Base-by-base conservation (phyloP, 2,329 filamentous ascomycete species). In the Fusarium incarnatum region DNA sequence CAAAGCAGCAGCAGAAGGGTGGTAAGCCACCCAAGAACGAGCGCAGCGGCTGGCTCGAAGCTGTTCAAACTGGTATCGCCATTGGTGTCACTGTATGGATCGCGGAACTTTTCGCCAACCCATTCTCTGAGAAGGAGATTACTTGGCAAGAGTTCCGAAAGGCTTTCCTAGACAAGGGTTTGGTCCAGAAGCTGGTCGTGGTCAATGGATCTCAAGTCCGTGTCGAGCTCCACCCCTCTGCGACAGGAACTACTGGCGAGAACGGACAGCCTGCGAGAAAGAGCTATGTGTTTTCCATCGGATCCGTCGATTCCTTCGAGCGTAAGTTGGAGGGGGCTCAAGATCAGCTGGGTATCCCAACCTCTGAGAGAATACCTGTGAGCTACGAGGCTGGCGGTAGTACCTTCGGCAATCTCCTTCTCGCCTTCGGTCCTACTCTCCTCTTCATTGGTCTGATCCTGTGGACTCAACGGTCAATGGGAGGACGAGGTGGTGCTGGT, bases 111-210 rank as follows among this genome's bases (percentile, higher is more conserved):
- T 72, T 82, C 54, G 77, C 77, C 72, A 81, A 81, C 68, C 71
- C 83, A 27, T 82, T 84, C 68, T 80, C 81, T 6, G 83, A 85
- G 69, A 81, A 82, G 76, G 95, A 99, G 78, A 98, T 99, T 63
- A 98, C 96, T 58, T 99, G 94, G 93, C 94, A 99, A 82, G 96
- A 99, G 82, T 93, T 99, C 82, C 87, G 93, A 68, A 94, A 89
- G 73, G 96, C 94, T 32, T 98, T 97, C 85, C 85, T 99, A 65
- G 94, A 98, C 82, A 98, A 97, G 85, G 96, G 96, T 10, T 86
- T 99, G 25, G 94, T 99, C 22, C 93, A 98, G 82, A 98, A 94
- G 83, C 87, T 99, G 20, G 91, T 97, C 34, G 87, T 97, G 54
- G 90, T 94, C 73, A 88, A 90, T 69, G 90, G 89, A 75, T 79